Evolutionary conservation across 2,329 filamentous ascomycete species (phyloP).

Genomic region (Sclerotinia sclerotiorum): DNA sequence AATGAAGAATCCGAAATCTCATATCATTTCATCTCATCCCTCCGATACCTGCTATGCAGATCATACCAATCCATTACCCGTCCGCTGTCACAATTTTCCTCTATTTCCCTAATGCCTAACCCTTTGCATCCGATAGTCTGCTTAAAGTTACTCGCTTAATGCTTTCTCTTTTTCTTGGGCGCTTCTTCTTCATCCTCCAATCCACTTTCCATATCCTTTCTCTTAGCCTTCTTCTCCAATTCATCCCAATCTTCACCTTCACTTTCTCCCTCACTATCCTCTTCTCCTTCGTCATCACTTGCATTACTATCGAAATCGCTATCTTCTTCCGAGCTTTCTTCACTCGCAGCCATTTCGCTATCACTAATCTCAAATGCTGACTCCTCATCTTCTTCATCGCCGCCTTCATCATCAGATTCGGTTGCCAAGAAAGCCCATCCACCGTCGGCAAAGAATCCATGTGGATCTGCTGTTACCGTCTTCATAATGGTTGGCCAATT

Average conservation of each 20-base stretch:
- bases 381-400: slow-evolving; percentile 80
- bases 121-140: no score
- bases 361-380: slow-evolving; percentile 90
- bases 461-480: slow-evolving; percentile 89
- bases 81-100: background rate
- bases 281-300: slow-evolving; percentile 77
- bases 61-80: background rate
- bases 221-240: slow-evolving; percentile 85
- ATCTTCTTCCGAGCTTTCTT: slow-evolving; percentile 82
- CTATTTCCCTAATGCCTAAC: background rate
- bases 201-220: slow-evolving; percentile 68
- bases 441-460: slow-evolving; percentile 92
- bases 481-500: slow-evolving; percentile 99
- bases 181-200: slow-evolving; percentile 74
- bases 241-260: slow-evolving; percentile 93
- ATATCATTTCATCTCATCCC: background rate
- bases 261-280: slow-evolving; percentile 69
- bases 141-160: slow-evolving; percentile 35
- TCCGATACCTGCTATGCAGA: background rate
- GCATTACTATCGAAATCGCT: slow-evolving; percentile 93
- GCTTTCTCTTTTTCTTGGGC: slow-evolving; percentile 68
- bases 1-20: slow-evolving; percentile 1
- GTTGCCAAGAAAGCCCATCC: slow-evolving; percentile 91
- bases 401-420: slow-evolving; percentile 82
- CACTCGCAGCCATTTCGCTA: slow-evolving; percentile 69